phyloP scores from a whole-genome alignment of 2,329 filamentous ascomycete species.

The Epichloe hybrida region DNA sequence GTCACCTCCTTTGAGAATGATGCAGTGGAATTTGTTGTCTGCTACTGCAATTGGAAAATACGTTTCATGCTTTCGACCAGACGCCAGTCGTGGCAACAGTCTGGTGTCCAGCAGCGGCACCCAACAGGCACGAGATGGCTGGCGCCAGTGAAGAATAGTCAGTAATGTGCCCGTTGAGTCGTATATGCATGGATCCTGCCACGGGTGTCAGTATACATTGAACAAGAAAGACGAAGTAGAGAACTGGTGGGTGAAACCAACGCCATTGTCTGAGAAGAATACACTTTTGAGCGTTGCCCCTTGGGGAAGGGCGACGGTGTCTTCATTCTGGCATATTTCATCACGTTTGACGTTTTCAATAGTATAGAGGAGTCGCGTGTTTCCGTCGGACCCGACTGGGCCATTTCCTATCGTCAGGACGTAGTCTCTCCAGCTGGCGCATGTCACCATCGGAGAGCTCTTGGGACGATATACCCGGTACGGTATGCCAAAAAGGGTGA shows the following conservation, averaged over 20 bases:
- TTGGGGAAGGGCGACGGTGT: constrained; percentile 72
- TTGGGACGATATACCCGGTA: constrained; percentile 86
- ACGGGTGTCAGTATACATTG: neutral
- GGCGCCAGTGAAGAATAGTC: constrained; percentile 82
- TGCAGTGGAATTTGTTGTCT: constrained; percentile 88
- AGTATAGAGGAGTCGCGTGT: constrained; percentile 68
- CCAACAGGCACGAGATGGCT: constrained; percentile 75
- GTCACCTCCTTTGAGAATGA: constrained; percentile 94
- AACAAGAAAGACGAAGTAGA: neutral
- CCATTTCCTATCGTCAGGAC: constrained; percentile 95
- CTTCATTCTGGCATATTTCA: constrained; percentile 88
- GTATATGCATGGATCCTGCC: constrained; percentile 84
- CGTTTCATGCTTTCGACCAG: constrained; percentile 71
- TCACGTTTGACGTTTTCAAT: constrained; percentile 92
- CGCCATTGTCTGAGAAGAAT: constrained; percentile 86
- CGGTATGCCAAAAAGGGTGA: constrained; percentile 83
- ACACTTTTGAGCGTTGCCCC: constrained; percentile 63
- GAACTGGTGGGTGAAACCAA: constrained; percentile 26
- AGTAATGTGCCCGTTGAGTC: constrained; percentile 83
- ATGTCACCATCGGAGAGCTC: constrained; percentile 78
- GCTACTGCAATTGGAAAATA: constrained; percentile 96
- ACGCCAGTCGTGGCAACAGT: constrained; percentile 65
- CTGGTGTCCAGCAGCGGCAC: constrained; percentile 85
- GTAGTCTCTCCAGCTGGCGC: constrained; percentile 89
- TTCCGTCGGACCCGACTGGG: constrained; percentile 64